Conservation (phyloP, 371 early-diverging fungal genomes). For the Mucor velutinosus region DNA sequence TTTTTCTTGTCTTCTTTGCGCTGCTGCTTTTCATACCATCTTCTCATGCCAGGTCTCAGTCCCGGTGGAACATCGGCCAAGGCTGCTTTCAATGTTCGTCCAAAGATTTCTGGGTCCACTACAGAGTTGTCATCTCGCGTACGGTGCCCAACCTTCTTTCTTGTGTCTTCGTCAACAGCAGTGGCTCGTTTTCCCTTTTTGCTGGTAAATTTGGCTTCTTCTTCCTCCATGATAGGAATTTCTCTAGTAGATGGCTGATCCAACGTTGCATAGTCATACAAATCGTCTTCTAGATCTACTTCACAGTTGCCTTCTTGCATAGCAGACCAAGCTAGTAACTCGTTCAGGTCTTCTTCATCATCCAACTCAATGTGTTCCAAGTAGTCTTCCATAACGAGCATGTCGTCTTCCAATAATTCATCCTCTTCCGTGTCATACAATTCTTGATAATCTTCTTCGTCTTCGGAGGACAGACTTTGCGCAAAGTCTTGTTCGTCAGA, state of each 20-base stretch:
- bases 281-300: slow-evolving; percentile 10
- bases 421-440: slow-evolving; percentile 24
- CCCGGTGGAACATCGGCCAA: slow-evolving; percentile 30
- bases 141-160: slow-evolving; percentile 11
- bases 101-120: slow-evolving; percentile 24
- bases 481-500: not conserved
- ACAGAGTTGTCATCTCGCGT: slow-evolving; percentile 18
- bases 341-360: slow-evolving; percentile 20
- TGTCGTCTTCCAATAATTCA: slow-evolving; percentile 30
- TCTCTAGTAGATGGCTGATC: not conserved
- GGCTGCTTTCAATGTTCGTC: slow-evolving; percentile 25
- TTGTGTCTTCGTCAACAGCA: not conserved
- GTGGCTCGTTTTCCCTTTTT: slow-evolving; percentile 3
- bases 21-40: slow-evolving; percentile 34
- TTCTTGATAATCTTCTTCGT: not conserved
- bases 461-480: not conserved
- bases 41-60: slow-evolving; percentile 21
- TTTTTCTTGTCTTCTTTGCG: slow-evolving; percentile 8
- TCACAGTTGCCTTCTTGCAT: slow-evolving; percentile 14
- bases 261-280: not conserved
- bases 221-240: not conserved
- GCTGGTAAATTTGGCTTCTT: slow-evolving; percentile 5
- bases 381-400: slow-evolving; percentile 42
- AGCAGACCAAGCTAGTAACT: slow-evolving; percentile 15
- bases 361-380: slow-evolving; percentile 35